Conservation (phyloP, 768 basidiomycete species). For the Chalciporus pseudorubinellus region DNA sequence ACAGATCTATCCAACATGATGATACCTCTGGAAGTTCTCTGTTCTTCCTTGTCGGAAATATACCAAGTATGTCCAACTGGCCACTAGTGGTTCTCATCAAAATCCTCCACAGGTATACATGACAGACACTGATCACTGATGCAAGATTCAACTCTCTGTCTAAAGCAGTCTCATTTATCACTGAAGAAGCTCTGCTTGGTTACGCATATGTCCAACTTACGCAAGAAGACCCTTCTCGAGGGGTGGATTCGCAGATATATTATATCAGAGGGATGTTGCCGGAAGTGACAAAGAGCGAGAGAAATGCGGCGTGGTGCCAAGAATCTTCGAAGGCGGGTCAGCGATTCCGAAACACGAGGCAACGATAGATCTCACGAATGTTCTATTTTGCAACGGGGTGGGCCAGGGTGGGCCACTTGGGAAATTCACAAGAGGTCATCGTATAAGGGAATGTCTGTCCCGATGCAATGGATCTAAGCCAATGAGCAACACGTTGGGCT, state of each 20-base stretch:
- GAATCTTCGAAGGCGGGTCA: neutral
- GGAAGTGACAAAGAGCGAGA: neutral
- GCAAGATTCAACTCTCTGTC: constrained; percentile 9
- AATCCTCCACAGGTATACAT: constrained; percentile 20
- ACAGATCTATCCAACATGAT: constrained; percentile 4
- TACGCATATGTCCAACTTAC: constrained; percentile 24
- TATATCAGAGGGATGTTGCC: neutral
- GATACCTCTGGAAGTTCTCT: neutral
- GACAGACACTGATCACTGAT: constrained; percentile 11
- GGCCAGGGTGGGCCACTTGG: neutral
- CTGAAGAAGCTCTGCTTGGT: constrained; percentile 17
- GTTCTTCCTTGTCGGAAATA: constrained; percentile 13
- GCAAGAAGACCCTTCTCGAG: constrained; percentile 7
- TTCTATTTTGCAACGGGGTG: neutral
- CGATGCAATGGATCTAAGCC: neutral
- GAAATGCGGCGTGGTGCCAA: neutral
- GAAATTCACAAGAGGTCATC: neutral
- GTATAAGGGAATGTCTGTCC: neutral
- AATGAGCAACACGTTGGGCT: neutral
- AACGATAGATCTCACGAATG: constrained; percentile 2
- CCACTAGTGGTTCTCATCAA: constrained; percentile 15
- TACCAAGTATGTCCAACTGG: constrained; percentile 5
- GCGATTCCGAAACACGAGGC: neutral
- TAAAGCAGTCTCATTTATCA: constrained; percentile 28
- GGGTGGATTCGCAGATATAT: constrained; percentile 14